Evolutionary conservation across 352 stramenopile species (phyloP), one percentile per base, ranked within the genome.

Genomic region (Pythium dissotocum): DNA sequence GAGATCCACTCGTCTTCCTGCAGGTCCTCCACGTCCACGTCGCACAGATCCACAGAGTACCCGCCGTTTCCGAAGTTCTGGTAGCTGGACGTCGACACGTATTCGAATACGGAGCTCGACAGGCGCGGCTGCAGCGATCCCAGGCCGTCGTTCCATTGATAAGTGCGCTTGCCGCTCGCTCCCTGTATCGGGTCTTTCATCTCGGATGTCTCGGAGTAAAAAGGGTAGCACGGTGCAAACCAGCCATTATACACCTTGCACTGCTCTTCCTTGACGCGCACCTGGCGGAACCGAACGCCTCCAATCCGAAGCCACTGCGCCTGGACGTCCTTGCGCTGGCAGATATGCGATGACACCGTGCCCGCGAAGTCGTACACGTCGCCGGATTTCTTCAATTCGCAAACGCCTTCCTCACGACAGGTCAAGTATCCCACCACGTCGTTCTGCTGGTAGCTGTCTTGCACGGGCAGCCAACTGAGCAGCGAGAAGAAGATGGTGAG

Each of bases 371-470:
- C 82, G 76, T 96, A 95, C 21, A 93, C 85, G 64, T 94, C 85
- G 6, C 60, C 62, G 58, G 90, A 82, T 10, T 87, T 90, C 57
- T 91, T 88, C 42, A 96, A 77, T 16, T 89, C 82, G 53, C 88
- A 96, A 36, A 93, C 83, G 1, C 87, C 88, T 26, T 94, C 73
- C 73, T 94, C 87, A 28, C 79, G 77, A 59, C 88, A 96, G 32
- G 87, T 96, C 12, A 93, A 67, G 14, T 74, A 75, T 6, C 83
- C 87, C 14, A 94, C 85, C 4, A 94, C 88, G 46, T 95, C 85
- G 63, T 93, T 95, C 57, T 96, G 88, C 53, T 95, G 75, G 67
- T 88, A 96, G 66, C 82, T 93, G 28, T 90, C 83, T 57, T 94
- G 76, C 36, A 96, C 86, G 0, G 88, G 88, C 12, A 96, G 72